A percentile compares a stretch with the other conserved stretches of the same genome.
phyloP scores from a whole-genome alignment of 2,329 filamentous ascomycete species.

The Pseudocercospora musae region DNA sequence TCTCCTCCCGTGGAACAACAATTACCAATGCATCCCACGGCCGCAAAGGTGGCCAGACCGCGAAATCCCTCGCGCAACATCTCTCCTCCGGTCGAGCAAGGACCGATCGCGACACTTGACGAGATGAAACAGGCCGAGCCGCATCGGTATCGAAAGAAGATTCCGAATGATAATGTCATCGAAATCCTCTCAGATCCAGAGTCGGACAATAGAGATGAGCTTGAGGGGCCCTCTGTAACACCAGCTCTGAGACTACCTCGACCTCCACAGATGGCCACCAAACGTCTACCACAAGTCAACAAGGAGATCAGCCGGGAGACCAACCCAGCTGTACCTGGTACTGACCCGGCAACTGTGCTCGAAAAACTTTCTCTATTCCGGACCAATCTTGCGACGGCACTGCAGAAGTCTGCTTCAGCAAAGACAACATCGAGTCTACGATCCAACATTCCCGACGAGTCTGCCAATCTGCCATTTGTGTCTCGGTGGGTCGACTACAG shows the following conservation, averaged over 20 bases:
- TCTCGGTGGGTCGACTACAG: conserved; percentile 86
- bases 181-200: conserved; percentile 37
- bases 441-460: conserved; percentile 29
- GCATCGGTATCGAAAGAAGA: conserved; percentile 27
- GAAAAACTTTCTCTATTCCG: conserved; percentile 44
- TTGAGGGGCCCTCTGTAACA: conserved; percentile 14
- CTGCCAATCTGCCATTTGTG: conserved; percentile 52
- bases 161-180: conserved; percentile 31
- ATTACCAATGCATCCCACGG: conserved; percentile 11
- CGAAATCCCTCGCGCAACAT: conserved; percentile 17
- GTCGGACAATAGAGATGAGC: conserved; percentile 25
- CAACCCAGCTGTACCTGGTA: conserved; percentile 34
- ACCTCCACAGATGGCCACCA: conserved; percentile 28
- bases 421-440: conserved; percentile 22
- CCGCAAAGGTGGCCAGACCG: conserved; percentile 23
- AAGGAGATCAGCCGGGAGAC: conserved; percentile 9
- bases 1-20: conserved; percentile 26
- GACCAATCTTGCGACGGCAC: conserved; percentile 45
- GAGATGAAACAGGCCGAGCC: conserved; percentile 32
- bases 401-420: conserved; percentile 34
- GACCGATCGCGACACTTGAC: conserved; percentile 33
- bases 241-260: conserved; percentile 27
- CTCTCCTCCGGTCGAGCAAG: conserved; percentile 25
- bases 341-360: conserved; percentile 46
- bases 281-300: conserved; percentile 27